Base-by-base conservation (phyloP, 2,329 filamentous ascomycete species). In the Colletotrichum tamarilloi region DNA sequence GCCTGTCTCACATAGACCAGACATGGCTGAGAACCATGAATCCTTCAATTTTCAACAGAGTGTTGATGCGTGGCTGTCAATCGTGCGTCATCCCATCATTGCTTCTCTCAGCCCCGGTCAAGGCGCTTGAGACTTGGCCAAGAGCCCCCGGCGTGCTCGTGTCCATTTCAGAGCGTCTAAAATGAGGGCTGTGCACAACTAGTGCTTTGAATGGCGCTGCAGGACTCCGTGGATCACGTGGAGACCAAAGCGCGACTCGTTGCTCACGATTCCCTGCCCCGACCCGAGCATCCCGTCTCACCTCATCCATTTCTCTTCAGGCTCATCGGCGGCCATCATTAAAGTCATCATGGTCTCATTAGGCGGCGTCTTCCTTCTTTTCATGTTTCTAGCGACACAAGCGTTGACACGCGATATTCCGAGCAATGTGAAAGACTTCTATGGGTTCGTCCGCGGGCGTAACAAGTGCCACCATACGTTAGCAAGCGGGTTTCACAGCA, bases 401-500 rank as follows among this genome's bases (percentile, higher is more conserved):
- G 28, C 42, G 14, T 4, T 32, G 7, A 76, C 78, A n/a, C 81
- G 80, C 60, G 79, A 83, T 24, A 73, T 87, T 4, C 85, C 86
- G 14, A 74, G 77, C 57, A 87, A 86, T 71, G 78, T 87, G 24
- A 77, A 80, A 59, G 76, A 69, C 65, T 83, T 87, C 68, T 85
- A 85, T 77, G 79, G 86, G 68, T 80, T 78, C 66, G 77, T 87
- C 73, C 79, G 80, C 72, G 76, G 74, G 26, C 77, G 82, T 57
- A 81, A 82, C 28, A 76, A 82, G 56, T 87, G 85, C 75, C 79
- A 76, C 55, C 81, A 83, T 19, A 74, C 77, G 3, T 79, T 86
- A 4, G 81, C 82, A n/a, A 76, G 75, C 0, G 84, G 84, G 2
- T 86, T 87, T 75, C 82, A 83, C 77, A 84, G 83, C 75, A 73